Base-by-base conservation (phyloP, 495 filamentous ascomycete genomes). In the Cladorrhinum samala region DNA sequence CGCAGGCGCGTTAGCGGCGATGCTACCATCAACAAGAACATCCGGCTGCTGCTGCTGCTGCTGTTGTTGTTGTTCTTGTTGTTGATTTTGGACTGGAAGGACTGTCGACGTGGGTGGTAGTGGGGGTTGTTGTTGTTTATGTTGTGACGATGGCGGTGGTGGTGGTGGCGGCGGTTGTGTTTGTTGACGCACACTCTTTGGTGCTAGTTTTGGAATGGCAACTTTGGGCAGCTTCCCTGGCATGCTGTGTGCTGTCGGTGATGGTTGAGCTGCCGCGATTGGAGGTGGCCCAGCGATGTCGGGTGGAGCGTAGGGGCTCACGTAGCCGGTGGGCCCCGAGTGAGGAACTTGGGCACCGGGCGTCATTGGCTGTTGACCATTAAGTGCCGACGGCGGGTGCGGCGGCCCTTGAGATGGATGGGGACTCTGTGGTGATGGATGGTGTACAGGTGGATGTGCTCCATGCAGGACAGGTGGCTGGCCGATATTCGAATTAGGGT, bases 391-490 rank as follows among this genome's bases (percentile, higher is more conserved):
- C 14, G 42, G 23, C 9, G 39, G 37, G 16, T 44, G 39, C 20
- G 13, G 23, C 19, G 49, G 9, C n/a, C 20, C 21, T 36, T 43
- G 39, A 11, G 14, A 18, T 14, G 39, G 37, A 42, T 11, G 21
- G 1, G 47, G n/a, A 14, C 47, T 33, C 2, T 27, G 37, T 25
- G 48, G 11, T 20, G 5, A 3, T 3, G 13, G 36, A 3, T 42
- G 38, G 20, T 42, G 23, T 27, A 23, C 20, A 27, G 37, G 48
- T 16, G 21, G 23, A 0, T 24, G 49, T 16, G 49, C 7, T 38
- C 49, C 49, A 51, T 51, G 49, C 42, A 21, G 49, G 38, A 44
- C 30, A 1, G 16, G 33, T 44, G 42, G 50, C 24, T 53, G 50
- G 19, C 50, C 50, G 33, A 43, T 38, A 27, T 17, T 46, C 25